Base-by-base conservation (phyloP, 192 early-diverging fungal genomes). In the Podila clonocystis region DNA sequence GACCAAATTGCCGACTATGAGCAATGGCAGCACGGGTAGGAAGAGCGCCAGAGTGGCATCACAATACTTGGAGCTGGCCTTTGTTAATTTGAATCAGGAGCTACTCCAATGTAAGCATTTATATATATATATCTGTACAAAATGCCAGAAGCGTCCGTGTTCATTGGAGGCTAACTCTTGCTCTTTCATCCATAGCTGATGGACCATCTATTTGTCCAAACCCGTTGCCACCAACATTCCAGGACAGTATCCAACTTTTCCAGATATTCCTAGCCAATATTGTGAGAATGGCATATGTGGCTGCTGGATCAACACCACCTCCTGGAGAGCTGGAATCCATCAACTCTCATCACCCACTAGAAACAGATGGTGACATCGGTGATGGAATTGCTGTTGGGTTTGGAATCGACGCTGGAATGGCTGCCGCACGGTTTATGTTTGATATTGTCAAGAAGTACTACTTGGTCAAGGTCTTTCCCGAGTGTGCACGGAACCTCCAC, bases 381-480 rank as follows among this genome's bases (percentile, higher is more conserved):
- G 87, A 90, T 72, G 89, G 85, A 2, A 89, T 90, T 55, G 89
- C 90, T 15, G 85, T 84, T 5, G 88, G 87, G 11, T 85, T 91
- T 28, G 84, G 88, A 13, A 89, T 91, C 68, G 87, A 89, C 76
- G 84, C 87, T 15, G 88, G 89, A 15, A 76, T 85, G 28, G 84
- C 84, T 3, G 83, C 89, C 29, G 86, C 91, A 20, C 83, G 85
- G 31, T 91, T 92, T 67, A 88, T 94, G 82, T 96, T 93, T 85
- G 82, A 90, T n/a, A 83, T 93, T 24, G 87, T 95, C 70, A 86
- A 86, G 55, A 87, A 86, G 20, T 74, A 85, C 50, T 95, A 94
- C 66, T 82, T 96, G 6, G 74, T 86, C 22, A 85, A 90, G 62
- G 85, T 96, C 28, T 93, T 96, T 70, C 95, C 95, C 19, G 72